These are phyloP conservation scores for Haematococcus sp. DNA, from an alignment of 139 green algal genomes.

Conservation along the genomic window DNA sequence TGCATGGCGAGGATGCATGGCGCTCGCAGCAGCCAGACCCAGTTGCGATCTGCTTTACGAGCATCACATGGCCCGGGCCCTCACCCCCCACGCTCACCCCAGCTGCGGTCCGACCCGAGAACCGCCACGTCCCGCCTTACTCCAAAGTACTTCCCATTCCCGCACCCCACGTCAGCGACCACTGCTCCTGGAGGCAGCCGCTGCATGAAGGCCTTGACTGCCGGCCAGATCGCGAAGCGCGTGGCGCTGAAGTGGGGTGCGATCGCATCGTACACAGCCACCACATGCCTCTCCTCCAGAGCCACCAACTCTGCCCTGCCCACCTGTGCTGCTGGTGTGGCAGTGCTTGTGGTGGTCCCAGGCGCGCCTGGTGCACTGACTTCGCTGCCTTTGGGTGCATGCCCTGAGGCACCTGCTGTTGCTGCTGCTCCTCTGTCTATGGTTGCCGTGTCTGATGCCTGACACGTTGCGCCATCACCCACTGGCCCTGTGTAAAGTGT, in stretches of 20 bases:
- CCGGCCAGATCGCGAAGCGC: slow-evolving; percentile 86
- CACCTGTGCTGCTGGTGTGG: not conserved
- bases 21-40: too few species aligned
- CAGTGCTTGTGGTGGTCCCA: not conserved
- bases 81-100: slow-evolving; percentile 40
- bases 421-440: slow-evolving; percentile 11
- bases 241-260: slow-evolving; percentile 94
- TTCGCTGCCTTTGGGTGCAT: too few species aligned
- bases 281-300: slow-evolving; percentile 73
- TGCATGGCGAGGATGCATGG: too few species aligned
- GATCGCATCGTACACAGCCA: slow-evolving; percentile 94
- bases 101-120: slow-evolving; percentile 73
- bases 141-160: slow-evolving; percentile 98
- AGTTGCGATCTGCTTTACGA: too few species aligned
- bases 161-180: slow-evolving; percentile 88
- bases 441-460: slow-evolving; percentile 24
- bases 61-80: too few species aligned
- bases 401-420: not conserved
- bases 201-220: slow-evolving; percentile 83
- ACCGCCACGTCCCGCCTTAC: slow-evolving; percentile 72
- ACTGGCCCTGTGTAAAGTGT: too few species aligned
- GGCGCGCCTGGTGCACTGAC: too few species aligned
- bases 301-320: slow-evolving; percentile 6
- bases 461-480: too few species aligned
- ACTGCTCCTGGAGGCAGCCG: slow-evolving; percentile 47